These are phyloP conservation scores for Ichthyophonus hoferi DNA, from an alignment of 208 protist species.

Conservation along the genomic window DNA sequence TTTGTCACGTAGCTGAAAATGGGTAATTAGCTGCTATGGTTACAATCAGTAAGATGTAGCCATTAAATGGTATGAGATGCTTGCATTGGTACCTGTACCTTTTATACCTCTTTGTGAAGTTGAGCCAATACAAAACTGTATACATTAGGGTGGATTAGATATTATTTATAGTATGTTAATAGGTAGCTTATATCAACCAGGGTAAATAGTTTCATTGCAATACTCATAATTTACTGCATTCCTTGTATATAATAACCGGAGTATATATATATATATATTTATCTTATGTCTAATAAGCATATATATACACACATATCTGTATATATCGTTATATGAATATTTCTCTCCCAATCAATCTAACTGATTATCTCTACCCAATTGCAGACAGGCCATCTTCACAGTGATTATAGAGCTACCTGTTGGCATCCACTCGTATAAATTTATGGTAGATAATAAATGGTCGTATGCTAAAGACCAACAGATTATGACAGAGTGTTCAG, in stretches of 20 bases:
- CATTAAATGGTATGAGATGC: neutral
- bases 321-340: neutral
- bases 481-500: slow-evolving; percentile 4
- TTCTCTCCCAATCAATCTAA: neutral
- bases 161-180: too few relatives aligned
- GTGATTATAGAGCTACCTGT: neutral
- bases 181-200: too few relatives aligned
- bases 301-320: neutral
- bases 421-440: slow-evolving; percentile 35
- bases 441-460: slow-evolving; percentile 31
- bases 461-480: slow-evolving; percentile 13
- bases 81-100: neutral
- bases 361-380: neutral
- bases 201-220: too few relatives aligned
- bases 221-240: too few relatives aligned
- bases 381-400: neutral
- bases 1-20: neutral
- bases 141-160: too few relatives aligned
- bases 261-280: neutral
- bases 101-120: neutral
- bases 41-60: neutral
- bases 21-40: too few relatives aligned
- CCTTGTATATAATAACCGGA: neutral
- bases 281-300: neutral
- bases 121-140: too few relatives aligned